Conservation (phyloP, 1,284 basidiomycete genomes). For the Pseudozyma sp. region DNA sequence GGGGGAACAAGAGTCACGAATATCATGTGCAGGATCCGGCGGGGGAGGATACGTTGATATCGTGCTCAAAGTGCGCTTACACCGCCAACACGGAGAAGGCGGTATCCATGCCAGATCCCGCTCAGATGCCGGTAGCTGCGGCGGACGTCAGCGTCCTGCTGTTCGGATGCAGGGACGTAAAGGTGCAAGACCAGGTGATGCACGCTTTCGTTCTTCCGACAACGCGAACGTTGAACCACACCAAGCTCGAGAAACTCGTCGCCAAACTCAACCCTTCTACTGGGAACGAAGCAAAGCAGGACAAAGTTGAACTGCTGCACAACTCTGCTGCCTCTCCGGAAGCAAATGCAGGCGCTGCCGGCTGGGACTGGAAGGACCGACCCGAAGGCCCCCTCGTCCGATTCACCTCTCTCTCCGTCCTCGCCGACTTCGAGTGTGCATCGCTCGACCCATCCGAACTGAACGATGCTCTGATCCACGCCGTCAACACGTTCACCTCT, state of each 20-base stretch:
- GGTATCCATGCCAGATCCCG: slow-evolving; percentile 33
- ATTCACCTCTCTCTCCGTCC: slow-evolving; percentile 40
- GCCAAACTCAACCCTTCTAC: slow-evolving; percentile 3
- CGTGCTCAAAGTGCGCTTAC: slow-evolving; percentile 65
- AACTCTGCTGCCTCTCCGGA: slow-evolving; percentile 14
- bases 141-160: slow-evolving; percentile 47
- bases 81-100: slow-evolving; percentile 68
- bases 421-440: slow-evolving; percentile 51
- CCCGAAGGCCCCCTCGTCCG: slow-evolving; percentile 58
- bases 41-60: slow-evolving; percentile 69
- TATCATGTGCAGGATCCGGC: slow-evolving; percentile 65
- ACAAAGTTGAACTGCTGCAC: slow-evolving; percentile 27
- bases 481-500: slow-evolving; percentile 32
- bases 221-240: slow-evolving; percentile 45
- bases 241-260: slow-evolving; percentile 52
- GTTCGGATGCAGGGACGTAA: slow-evolving; percentile 31
- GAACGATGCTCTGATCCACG: slow-evolving; percentile 38
- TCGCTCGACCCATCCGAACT: slow-evolving; percentile 50
- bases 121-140: slow-evolving; percentile 17
- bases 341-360: neutral
- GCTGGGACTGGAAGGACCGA: slow-evolving; percentile 60
- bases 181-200: slow-evolving; percentile 41
- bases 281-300: neutral
- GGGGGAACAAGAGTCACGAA: slow-evolving; percentile 68
- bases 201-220: slow-evolving; percentile 50